These are phyloP conservation scores for Nigrospora osmanthi DNA, from an alignment of 2,329 filamentous ascomycete species.

Conservation along the genomic window DNA sequence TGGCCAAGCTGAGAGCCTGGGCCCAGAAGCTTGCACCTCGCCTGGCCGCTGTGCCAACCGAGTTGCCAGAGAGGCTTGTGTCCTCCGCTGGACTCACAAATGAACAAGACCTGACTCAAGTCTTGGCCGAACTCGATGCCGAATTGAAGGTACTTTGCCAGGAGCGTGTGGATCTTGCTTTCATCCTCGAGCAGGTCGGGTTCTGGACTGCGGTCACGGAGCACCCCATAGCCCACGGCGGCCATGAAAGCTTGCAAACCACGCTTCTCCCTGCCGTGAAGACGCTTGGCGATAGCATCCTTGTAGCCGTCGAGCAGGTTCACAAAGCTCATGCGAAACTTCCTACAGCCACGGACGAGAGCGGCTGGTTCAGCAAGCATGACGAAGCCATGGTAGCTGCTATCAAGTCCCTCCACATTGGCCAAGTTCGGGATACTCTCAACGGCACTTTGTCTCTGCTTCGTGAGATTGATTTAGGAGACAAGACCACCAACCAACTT, in stretches of 20 bases:
- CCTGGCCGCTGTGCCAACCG: conserved; percentile 31
- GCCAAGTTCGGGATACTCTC: conserved; percentile 41
- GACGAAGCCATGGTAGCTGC: conserved; percentile 43
- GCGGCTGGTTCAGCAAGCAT: conserved; percentile 53
- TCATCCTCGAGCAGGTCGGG: conserved; percentile 57
- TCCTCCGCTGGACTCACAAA: conserved; percentile 27
- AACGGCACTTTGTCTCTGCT: conserved; percentile 13
- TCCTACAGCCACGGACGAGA: conserved; percentile 52
- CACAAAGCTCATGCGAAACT: conserved; percentile 46
- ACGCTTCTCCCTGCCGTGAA: conserved; percentile 51
- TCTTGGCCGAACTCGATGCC: conserved; percentile 32
- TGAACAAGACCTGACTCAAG: conserved; percentile 26
- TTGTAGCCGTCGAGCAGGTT: conserved; percentile 72
- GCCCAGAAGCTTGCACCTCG: conserved; percentile 37
- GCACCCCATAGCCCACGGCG: conserved; percentile 10
- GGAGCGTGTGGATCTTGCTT: conserved; percentile 50
- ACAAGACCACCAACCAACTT: conserved; percentile 30
- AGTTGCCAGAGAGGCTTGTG: conserved; percentile 44
- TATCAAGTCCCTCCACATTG: conserved; percentile 51
- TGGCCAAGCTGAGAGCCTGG: conserved; percentile 41
- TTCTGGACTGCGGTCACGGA: conserved; percentile 48
- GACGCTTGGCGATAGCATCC: conserved; percentile 62
- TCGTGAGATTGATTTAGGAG: conserved; percentile 28
- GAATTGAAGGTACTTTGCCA: conserved; percentile 20
- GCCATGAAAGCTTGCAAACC: conserved; percentile 19